Conservation (phyloP, 2,329 filamentous ascomycete genomes). For the Laburnicola sp. region DNA sequence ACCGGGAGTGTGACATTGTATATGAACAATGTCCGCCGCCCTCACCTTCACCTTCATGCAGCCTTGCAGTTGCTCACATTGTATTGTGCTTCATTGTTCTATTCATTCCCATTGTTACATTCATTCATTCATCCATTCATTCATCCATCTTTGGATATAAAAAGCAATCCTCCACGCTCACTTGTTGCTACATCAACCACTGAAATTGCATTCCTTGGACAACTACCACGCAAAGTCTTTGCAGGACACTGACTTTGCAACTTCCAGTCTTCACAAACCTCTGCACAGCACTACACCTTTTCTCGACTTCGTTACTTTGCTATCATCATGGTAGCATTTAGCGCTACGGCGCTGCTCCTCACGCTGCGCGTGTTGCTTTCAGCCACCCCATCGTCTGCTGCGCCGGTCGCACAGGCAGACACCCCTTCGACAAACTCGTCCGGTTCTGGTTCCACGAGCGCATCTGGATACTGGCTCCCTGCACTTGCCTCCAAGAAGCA, state of each 20-base stretch:
- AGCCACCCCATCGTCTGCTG: constrained; percentile 32
- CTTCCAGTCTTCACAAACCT: constrained; percentile 27
- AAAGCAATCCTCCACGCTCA: constrained; percentile 1
- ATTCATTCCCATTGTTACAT: constrained; percentile 27
- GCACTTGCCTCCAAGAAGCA: constrained; percentile 63
- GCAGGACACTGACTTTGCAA: constrained; percentile 27
- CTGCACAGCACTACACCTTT: constrained; percentile 21
- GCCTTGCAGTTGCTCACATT: constrained; percentile 34
- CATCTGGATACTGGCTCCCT: constrained; percentile 68
- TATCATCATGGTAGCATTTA: constrained; percentile 45
- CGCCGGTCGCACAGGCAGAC: constrained; percentile 33
- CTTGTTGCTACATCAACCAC: constrained; percentile 16
- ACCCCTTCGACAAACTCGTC: constrained; percentile 23
- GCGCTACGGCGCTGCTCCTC: constrained; percentile 43
- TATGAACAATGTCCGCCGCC: constrained; percentile 36
- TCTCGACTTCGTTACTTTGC: constrained; percentile 16
- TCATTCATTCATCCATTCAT: constrained; percentile 32
- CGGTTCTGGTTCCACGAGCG: background rate
- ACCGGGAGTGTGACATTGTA: constrained; percentile 23
- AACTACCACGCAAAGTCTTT: constrained; percentile 14
- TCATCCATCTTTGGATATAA: constrained; percentile 13
- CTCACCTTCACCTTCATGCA: constrained; percentile 32
- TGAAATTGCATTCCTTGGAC: constrained; percentile 13
- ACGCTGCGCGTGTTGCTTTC: constrained; percentile 43
- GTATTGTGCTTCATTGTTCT: constrained; percentile 35